A percentile compares a stretch with the other conserved stretches of the same genome.
Conservation (phyloP, 305 asterid genomes). For the Solanum hybrid region DNA sequence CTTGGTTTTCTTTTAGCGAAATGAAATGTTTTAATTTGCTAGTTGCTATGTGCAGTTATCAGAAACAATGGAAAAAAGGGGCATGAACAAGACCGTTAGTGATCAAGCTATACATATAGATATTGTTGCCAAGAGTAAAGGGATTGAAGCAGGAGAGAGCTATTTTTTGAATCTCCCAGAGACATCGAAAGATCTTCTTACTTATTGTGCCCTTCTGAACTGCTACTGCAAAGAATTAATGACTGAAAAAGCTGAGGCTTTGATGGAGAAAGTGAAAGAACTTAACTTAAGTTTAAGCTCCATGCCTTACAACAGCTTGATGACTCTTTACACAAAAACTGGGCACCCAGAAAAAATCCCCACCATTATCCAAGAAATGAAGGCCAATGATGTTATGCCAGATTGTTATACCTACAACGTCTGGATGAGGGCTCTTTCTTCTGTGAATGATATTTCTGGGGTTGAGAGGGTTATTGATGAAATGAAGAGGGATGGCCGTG, state of each 20-base stretch:
- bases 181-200: constrained; percentile 56
- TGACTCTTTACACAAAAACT: constrained; percentile 63
- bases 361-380: constrained; percentile 77
- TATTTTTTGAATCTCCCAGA: constrained; percentile 70
- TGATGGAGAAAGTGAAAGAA: constrained; percentile 79
- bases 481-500: constrained; percentile 91
- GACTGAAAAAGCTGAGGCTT: constrained; percentile 61
- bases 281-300: constrained; percentile 62
- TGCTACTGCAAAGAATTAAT: constrained; percentile 74
- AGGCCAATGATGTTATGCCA: constrained; percentile 52
- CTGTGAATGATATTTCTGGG: constrained; percentile 56
- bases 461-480: constrained; percentile 90
- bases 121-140: constrained; percentile 65
- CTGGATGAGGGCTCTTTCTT: constrained; percentile 97
- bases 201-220: constrained; percentile 78
- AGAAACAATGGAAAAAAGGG: constrained; percentile 71
- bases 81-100: constrained; percentile 80
- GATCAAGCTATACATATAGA: constrained; percentile 89
- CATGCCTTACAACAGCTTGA: constrained; percentile 79
- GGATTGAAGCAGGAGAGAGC: constrained; percentile 61
- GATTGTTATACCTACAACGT: constrained; percentile 70
- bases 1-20: not conserved
- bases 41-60: constrained; percentile 50
- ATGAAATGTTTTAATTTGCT: not conserved
- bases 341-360: constrained; percentile 51